Percentiles rank a stretch among this genome's conserved stretches.
Evolutionary conservation across 2,329 filamentous ascomycete genomes (phyloP).

Genomic region (Verticillium alfalfae): DNA sequence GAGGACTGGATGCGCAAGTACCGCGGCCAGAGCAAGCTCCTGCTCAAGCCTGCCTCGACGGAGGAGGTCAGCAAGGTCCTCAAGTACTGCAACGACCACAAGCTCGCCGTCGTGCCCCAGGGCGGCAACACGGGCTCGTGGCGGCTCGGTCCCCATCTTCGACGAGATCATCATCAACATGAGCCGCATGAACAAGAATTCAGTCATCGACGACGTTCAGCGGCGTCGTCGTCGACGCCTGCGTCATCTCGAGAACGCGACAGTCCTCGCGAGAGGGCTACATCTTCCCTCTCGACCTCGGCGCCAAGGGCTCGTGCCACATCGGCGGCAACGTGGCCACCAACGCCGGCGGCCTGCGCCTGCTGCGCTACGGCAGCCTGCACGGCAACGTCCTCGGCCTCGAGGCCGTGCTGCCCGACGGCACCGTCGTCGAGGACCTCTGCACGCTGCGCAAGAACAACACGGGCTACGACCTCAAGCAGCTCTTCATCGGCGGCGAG

Average conservation of each 20-base stretch:
- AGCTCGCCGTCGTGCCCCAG: conserved; percentile 90
- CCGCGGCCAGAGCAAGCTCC: conserved; percentile 79
- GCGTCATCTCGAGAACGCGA: conserved; percentile 94
- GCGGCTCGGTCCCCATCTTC: conserved; percentile 92
- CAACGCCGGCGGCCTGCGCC: conserved; percentile 85
- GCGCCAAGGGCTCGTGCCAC: conserved; percentile 94
- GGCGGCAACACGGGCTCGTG: conserved; percentile 98
- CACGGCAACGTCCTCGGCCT: conserved; percentile 90
- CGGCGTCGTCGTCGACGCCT: conserved; percentile 87
- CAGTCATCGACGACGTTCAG: conserved; percentile 89
- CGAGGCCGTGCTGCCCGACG: conserved; percentile 89
- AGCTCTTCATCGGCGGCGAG: conserved; percentile 92
- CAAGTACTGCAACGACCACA: conserved; percentile 90
- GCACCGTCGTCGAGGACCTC: conserved; percentile 85
- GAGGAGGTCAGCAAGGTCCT: conserved; percentile 87
- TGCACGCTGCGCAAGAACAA: conserved; percentile 93
- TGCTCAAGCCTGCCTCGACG: conserved; percentile 78
- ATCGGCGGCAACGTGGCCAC: conserved; percentile 94
- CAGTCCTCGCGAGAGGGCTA: too few relatives aligned
- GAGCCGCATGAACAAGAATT: conserved; percentile 82
- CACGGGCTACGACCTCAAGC: conserved; percentile 95
- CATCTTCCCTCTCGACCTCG: conserved; percentile 95
- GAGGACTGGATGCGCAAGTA: conserved; percentile 99
- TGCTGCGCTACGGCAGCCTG: conserved; percentile 88
- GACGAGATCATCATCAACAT: conserved; percentile 96